Base-by-base conservation (phyloP, 2,329 filamentous ascomycete genomes). In the Xylaria sp. region DNA sequence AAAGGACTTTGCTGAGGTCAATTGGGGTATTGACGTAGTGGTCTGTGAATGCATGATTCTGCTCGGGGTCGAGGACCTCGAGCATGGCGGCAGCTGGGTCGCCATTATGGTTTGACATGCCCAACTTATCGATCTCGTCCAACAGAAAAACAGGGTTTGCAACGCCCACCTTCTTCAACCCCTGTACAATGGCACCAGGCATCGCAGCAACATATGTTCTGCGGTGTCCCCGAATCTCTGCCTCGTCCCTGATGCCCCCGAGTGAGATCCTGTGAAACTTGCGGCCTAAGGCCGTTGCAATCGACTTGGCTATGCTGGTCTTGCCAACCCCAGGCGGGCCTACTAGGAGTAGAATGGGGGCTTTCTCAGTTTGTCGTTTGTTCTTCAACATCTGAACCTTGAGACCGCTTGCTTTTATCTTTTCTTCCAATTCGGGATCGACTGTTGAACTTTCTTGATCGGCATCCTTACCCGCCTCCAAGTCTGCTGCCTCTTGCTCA, bases 121-220 rank as follows among this genome's bases (percentile, higher is more conserved):
- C 92, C 57, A 99, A 84, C 79, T 99, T 99, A 79, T 99, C 94
- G 63, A 99, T 97, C 76, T 99, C 94, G 68, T 99, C 94, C 11
- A 99, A 85, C 42, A 99, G 76, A 75, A 99, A 90, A 52, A 99
- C 93, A 0, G 94, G 94, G 69, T 99, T 99, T 2, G 91, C 86
- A 18, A 97, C 93, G 43, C 92, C 93, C 26, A 95, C 93, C 76
- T 97, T 99, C 76, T 94, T 92, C 50, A 99, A 72, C 0, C 93
- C 94, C 70, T 92, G 92, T 24, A 97, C 92, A 54, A 99, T 89
- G 50, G 97, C 79, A 49, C 94, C 94, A 8, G 94, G 94, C 93
- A 99, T 97, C n/a, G 94, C 94, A 19, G 94, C 94, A 54, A 99
- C 94, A 69, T 99, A 99, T 0, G 94, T 99, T 63, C 94, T 83